Evolutionary conservation across 1,284 basidiomycete species (phyloP), one percentile per base, ranked within the genome.

Genomic region (Moesziomyces antarcticus): DNA sequence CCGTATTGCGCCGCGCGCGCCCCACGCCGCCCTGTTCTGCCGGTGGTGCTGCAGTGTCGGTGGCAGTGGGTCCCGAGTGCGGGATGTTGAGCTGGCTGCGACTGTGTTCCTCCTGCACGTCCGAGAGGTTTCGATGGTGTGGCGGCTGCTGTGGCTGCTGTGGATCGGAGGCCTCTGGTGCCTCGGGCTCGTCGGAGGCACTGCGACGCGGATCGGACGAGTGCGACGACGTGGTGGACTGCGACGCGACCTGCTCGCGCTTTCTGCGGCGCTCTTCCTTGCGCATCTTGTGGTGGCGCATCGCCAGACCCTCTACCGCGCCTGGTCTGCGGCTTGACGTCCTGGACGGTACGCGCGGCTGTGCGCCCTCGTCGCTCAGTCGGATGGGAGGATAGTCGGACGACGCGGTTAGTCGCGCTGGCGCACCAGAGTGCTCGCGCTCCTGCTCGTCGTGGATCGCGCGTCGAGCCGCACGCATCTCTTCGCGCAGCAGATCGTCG

Each of bases 271-370:
- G 70, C 40, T 67, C 52, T 25, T 61, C 21, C 35, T 54, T 62
- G 42, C 56, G 71, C 3, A 64, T 51, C 9, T 45, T 47, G 14
- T 51, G 64, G 48, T 73, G 71, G n/a, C 71, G 71, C 65, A 69
- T 55, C 5, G 71, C 71, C 18, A 73, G 65, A 10, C 56, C 60
- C 40, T 73, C 71, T n/a, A 73, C 71, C 5, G 58, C 71, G 27
- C 65, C 65, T 18, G 64, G 63, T 49, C 70, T 56, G 33, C 70
- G 63, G 40, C 60, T 73, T 5, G 64, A 30, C 5, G 25, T 20
- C 13, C 64, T 18, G 14, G 50, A 14, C 4, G 48, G 50, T 18
- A 52, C 41, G 3, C 11, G 47, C 13, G 63, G 56, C 10, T 54
- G 43, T 10, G 43, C 6, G 5, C 50, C 48, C n/a, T 73, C 63